Conservation (phyloP, 2,329 filamentous ascomycete species). For the Albifimbria verrucaria region DNA sequence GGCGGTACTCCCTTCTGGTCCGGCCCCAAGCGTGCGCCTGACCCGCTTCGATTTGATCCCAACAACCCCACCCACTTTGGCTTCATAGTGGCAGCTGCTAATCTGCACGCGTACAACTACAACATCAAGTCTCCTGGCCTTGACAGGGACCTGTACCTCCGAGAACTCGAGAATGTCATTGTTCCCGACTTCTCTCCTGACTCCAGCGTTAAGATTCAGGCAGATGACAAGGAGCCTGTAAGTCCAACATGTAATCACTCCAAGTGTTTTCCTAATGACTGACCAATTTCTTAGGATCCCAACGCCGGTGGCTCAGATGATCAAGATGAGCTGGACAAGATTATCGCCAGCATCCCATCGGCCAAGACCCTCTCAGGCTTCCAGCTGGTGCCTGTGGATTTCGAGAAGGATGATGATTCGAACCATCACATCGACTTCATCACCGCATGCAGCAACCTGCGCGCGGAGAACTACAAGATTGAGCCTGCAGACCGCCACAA, state of each 20-base stretch:
- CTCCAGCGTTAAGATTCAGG: slow-evolving; percentile 91
- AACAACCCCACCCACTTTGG: slow-evolving; percentile 82
- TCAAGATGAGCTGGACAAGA: slow-evolving; percentile 68
- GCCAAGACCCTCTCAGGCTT: slow-evolving; percentile 82
- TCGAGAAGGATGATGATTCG: slow-evolving; percentile 97
- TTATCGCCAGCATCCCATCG: slow-evolving; percentile 70
- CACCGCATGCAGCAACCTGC: slow-evolving; percentile 91
- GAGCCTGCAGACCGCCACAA: slow-evolving; percentile 88
- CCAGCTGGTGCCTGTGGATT: slow-evolving; percentile 88
- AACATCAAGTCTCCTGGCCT: slow-evolving; percentile 79
- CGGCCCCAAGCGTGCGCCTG: slow-evolving; percentile 93
- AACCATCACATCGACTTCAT: slow-evolving; percentile 99
- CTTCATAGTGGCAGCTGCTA: slow-evolving; percentile 84
- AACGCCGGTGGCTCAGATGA: slow-evolving; percentile 73
- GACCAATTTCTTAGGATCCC: slow-evolving; percentile 58
- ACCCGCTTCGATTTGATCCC: slow-evolving; percentile 83
- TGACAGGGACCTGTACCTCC: slow-evolving; percentile 68
- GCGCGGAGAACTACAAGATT: slow-evolving; percentile 98
- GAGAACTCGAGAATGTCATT: slow-evolving; percentile 87
- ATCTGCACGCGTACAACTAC: slow-evolving; percentile 97
- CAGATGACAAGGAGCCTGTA: slow-evolving; percentile 86
- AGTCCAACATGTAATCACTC: slow-evolving; percentile 31
- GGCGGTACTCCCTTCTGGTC: slow-evolving; percentile 95
- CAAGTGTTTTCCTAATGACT: background rate
- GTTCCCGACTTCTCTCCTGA: slow-evolving; percentile 93